Base-by-base conservation (phyloP, 768 basidiomycete genomes). In the Infundibulicybe gibba region DNA sequence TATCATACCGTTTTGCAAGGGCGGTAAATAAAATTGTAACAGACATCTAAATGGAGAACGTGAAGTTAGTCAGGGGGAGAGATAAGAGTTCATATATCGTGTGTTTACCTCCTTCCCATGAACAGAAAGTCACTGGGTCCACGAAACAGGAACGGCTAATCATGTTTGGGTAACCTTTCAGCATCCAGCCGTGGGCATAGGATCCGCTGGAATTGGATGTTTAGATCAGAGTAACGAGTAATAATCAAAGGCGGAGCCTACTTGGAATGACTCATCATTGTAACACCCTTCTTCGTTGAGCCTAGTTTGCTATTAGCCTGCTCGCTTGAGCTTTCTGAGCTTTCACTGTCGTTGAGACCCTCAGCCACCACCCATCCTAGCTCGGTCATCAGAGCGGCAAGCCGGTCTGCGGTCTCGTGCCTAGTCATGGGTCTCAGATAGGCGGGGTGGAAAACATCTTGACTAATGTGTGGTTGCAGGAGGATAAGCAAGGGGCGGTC, bases 191-290 rank as follows among this genome's bases (percentile, higher is more conserved):
- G 62, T 97, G 94, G 1, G 77, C 68, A 57, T 91, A 92, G 31
- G 87, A 85, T 1, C 90, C 89, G 57, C 87, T 87, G 52, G 6
- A 17, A 44, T 34, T 21, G 3, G 14, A 45, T 42, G 12, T 45
- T 19, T 44, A n/a, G 19, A 37, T 13, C 41, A 17, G 32, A 32
- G 13, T 17, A 15, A 40, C n/a, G 9, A 51, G 12, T n/a, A 14
- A 34, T 25, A 25, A 4, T 25, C 8, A 30, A n/a, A 12, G 32
- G 19, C 16, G 15, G 40, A n/a, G 54, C 82, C 40, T 50, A 89
- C 87, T 95, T 94, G 44, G 91, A 94, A 66, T 97, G 94, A 61
- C 89, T 92, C 46, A 95, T 54, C 54, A 95, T 63, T 0, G 83
- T 85, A 13, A 94, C 72, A 1, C 92, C 92, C 35, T 66, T 72